Evolutionary conservation across 73 alveolate species (phyloP), one percentile per base, ranked within the genome.

Genomic region (Halteria grandinella): DNA sequence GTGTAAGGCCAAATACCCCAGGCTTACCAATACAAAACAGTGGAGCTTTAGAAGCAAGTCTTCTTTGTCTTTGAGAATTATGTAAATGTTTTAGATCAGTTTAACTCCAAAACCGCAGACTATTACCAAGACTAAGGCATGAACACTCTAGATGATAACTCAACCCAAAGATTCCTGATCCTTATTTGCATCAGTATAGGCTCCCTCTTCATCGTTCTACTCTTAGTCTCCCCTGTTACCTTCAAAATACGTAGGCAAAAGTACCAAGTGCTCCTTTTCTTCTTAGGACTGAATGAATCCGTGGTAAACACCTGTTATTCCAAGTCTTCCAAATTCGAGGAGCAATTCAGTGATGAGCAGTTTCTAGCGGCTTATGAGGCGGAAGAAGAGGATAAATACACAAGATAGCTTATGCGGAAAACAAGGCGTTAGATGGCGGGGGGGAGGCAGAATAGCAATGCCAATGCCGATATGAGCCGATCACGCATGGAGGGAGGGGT

Each of bases 51-150:
- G 4, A 14, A 60, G 21, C 28, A 60, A 23, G 25, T 60, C 7
- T 60, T 60, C 59, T 60, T 60, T 21, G 43, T 60, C 18, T 60
- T 60, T 45, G n/a, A 60, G 15, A 60, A 60, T 28, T 60, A 36
- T 20, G 34, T 60, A 10, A 60, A 60, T 2, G 5, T n/a, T 10
- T 40, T 60, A 5, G 58, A 60, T 36, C 4, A 60, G 12, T 21
- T 15, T 23, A 18, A 34, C 24, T 44, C 37, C 44, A 8, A 24
- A 37, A 21, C 20, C 5, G 15, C 44, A 4, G 7, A 40, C 8
- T 8, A 21, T 2, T 60, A 36, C 27, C 29, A 21, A 23, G 45
- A 37, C 3, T 18, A 21, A 21, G 57, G 55, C 1, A 4, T 31
- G 14, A 1, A 34, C 12, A 25, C 37, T 1, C 43, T 29, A 31